Conservation (phyloP, 2,329 filamentous ascomycete species). For the Ceratocystis cubensis region DNA sequence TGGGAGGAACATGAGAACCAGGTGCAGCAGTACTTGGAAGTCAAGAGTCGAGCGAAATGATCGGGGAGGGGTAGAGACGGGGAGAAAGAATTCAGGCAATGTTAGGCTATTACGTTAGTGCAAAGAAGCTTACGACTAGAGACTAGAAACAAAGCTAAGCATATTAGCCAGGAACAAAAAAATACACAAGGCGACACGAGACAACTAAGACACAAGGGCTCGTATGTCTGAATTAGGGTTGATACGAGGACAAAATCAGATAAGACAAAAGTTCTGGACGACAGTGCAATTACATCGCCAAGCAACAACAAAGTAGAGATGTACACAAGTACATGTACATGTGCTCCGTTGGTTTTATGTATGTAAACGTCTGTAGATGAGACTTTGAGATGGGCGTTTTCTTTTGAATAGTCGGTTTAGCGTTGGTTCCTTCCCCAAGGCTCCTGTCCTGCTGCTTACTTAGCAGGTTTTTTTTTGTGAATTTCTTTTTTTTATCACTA, state of each 20-base stretch:
- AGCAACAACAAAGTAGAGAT: no score
- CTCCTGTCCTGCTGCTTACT: neutral
- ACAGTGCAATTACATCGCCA: no score
- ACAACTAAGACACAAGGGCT: neutral
- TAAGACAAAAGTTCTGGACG: no score
- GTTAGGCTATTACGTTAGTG: neutral
- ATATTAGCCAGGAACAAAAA: neutral
- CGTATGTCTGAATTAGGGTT: neutral
- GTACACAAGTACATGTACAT: no score
- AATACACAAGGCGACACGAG: neutral
- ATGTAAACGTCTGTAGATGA: no score
- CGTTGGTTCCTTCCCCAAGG: no score
- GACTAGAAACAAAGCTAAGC: neutral
- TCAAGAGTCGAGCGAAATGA: constrained; percentile 25
- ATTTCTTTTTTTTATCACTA: neutral
- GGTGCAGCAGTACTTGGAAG: constrained; percentile 45
- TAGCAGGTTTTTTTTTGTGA: constrained; percentile 7
- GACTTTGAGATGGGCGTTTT: neutral
- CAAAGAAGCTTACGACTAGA: neutral
- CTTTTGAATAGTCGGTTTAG: neutral
- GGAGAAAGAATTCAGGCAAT: neutral
- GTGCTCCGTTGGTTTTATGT: no score
- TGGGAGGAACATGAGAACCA: constrained; percentile 48
- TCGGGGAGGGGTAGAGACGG: neutral
- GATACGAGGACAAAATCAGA: no score